phyloP scores from a whole-genome alignment of 108 stramenopile species.

The Cylindrotheca fusiformis region DNA sequence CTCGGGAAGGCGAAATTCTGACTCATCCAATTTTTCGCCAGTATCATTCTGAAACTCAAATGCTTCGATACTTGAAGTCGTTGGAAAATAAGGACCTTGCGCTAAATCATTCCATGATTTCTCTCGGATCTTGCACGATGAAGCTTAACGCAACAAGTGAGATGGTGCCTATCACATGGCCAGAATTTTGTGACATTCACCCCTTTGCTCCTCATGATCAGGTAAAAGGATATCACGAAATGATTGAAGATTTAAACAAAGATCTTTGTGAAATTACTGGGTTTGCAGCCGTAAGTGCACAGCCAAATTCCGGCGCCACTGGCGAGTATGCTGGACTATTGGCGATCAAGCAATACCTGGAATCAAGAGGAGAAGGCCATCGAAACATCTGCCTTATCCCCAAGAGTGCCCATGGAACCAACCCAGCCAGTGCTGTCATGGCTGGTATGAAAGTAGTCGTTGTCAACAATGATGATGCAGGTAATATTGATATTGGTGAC shows the following conservation, averaged over 20 bases:
- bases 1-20: slow-evolving; percentile 79
- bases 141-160: slow-evolving; percentile 98
- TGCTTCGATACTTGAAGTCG: slow-evolving; percentile 96
- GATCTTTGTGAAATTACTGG: slow-evolving; percentile 98
- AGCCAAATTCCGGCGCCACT: slow-evolving; percentile 98
- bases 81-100: slow-evolving; percentile 97
- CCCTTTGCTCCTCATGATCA: slow-evolving; percentile 97
- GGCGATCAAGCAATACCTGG: slow-evolving; percentile 90
- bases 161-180: slow-evolving; percentile 99
- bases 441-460: slow-evolving; percentile 97
- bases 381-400: slow-evolving; percentile 98
- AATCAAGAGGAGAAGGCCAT: slow-evolving; percentile 80
- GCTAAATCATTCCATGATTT: slow-evolving; percentile 98
- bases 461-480: slow-evolving; percentile 91
- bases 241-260: slow-evolving; percentile 92
- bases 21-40: slow-evolving; percentile 95
- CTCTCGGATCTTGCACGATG: slow-evolving; percentile 99
- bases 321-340: slow-evolving; percentile 98
- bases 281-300: slow-evolving; percentile 96
- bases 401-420: slow-evolving; percentile 98
- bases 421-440: slow-evolving; percentile 97
- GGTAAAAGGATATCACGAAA: slow-evolving; percentile 90
- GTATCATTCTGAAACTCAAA: slow-evolving; percentile 96
- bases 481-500: slow-evolving; percentile 94
- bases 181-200: slow-evolving; percentile 94